phyloP scores from a whole-genome alignment of 768 basidiomycete genomes.

The Hydnomerulius pinastri region DNA sequence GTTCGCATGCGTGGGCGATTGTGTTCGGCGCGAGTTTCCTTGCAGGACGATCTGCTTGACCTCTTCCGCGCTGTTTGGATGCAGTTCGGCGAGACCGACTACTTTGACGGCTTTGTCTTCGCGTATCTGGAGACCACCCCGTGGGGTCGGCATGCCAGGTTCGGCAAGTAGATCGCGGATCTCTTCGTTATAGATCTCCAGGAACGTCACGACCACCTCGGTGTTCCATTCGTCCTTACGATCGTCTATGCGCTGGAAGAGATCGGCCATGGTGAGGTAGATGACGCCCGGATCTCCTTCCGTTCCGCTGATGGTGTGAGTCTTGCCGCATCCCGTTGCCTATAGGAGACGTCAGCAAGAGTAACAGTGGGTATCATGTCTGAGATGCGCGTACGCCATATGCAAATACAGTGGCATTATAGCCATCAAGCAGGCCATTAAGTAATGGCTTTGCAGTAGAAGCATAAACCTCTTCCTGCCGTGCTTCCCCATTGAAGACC shows the following conservation, averaged over 20 bases:
- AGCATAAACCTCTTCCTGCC: slow-evolving; percentile 87
- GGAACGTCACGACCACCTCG: slow-evolving; percentile 90
- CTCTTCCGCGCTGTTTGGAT: slow-evolving; percentile 83
- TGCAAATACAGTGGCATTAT: slow-evolving; percentile 96
- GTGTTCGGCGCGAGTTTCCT: slow-evolving; percentile 87
- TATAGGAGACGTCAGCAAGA: slow-evolving; percentile 35
- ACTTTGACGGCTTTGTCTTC: slow-evolving; percentile 95
- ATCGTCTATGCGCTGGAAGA: slow-evolving; percentile 92
- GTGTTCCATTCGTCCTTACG: slow-evolving; percentile 81
- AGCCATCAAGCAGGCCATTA: slow-evolving; percentile 86
- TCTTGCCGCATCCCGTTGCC: slow-evolving; percentile 99
- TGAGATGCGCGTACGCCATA: slow-evolving; percentile 76
- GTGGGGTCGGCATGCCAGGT: slow-evolving; percentile 54
- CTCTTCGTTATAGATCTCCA: slow-evolving; percentile 99
- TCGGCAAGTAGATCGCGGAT: slow-evolving; percentile 94
- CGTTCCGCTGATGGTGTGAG: slow-evolving; percentile 96
- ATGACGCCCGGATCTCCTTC: slow-evolving; percentile 89
- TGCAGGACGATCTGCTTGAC: slow-evolving; percentile 91
- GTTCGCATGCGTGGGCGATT: slow-evolving; percentile 95
- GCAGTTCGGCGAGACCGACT: slow-evolving; percentile 78
- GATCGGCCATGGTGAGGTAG: slow-evolving; percentile 95
- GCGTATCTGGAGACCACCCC: slow-evolving; percentile 89
- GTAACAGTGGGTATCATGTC: background rate
- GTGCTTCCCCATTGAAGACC: slow-evolving; percentile 81
- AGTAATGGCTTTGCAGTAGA: slow-evolving; percentile 85